Evolutionary conservation across 1,284 basidiomycete species (phyloP), one percentile per base, ranked within the genome.

Genomic region (Ceratobasidium papillatum): DNA sequence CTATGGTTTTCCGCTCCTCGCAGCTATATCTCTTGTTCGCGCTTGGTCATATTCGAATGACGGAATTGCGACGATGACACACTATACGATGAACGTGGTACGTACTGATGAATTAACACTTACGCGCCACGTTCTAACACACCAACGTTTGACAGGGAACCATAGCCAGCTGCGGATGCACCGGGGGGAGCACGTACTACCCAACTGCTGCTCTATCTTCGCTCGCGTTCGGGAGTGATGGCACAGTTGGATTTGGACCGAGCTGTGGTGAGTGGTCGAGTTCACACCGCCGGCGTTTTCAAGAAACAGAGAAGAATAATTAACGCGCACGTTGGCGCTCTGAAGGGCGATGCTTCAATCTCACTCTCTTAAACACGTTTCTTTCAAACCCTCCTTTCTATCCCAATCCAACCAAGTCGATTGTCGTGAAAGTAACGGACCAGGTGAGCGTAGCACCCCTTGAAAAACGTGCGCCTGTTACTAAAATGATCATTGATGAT

Each of bases 181-280:
- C 87, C 0, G 85, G 85, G 9, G 83, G 84, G 54, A 92, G 90
- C 79, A 91, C 91, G 34, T 84, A 89, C 78, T 92, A 89, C 78
- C 91, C 92, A 1, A 93, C 92, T 1, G 91, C 89, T 22, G 92
- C 92, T 8, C 81, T 94, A 77, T 91, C 85, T 75, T 89, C 92
- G 78, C 89, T 90, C 85, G 92, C 92, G 1, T 94, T 86, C 78
- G 92, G 92, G 0, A 91, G 89, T 79, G 71, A 89, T 87, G 77
- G 85, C 83, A n/a, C 71, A 1, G 71, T 54, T 47, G 85, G 86
- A n/a, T 93, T 89, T 79, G 91, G 91, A 4, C 88, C 91, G 49
- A 86, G 85, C 2, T 93, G 92, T 78, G 92, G 75, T 76, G 41
- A 47, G 74, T 61, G 3, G 19, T 47, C 45, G 41, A 47, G 56